phyloP scores from a whole-genome alignment of 2,329 filamentous ascomycete species.

The Fusarium luffae region DNA sequence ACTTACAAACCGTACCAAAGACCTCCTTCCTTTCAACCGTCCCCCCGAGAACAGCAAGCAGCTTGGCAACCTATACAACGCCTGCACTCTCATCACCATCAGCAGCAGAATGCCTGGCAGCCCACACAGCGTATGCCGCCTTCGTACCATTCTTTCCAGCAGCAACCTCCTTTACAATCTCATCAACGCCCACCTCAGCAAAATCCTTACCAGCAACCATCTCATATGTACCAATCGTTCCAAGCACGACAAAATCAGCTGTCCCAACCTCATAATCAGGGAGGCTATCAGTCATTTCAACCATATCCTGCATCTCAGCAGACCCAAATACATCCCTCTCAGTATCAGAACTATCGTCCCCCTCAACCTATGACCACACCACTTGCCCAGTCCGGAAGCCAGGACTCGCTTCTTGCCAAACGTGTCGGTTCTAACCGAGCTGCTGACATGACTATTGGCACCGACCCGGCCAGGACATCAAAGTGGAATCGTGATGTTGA shows the following conservation, averaged over 20 bases:
- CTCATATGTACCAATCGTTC: conserved; percentile 24
- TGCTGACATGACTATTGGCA: conserved; percentile 56
- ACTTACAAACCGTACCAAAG: conserved; percentile 33
- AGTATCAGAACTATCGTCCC: conserved; percentile 30
- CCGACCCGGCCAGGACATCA: conserved; percentile 13
- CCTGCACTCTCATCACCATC: conserved; percentile 36
- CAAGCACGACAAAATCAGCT: conserved; percentile 33
- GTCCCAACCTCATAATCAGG: conserved; percentile 25
- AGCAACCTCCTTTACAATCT: conserved; percentile 32
- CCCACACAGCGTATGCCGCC: conserved; percentile 28
- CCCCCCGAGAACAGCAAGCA: conserved; percentile 32
- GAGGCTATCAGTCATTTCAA: conserved; percentile 20
- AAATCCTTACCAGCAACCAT: conserved; percentile 32
- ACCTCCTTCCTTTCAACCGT: conserved; percentile 29
- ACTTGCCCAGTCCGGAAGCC: conserved; percentile 44
- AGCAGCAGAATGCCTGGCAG: conserved; percentile 35
- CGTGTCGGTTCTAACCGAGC: conserved; percentile 62
- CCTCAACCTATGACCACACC: conserved; percentile 19
- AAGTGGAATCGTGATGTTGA: conserved; percentile 35
- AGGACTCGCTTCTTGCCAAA: conserved; percentile 62
- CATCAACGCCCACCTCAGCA: conserved; percentile 26
- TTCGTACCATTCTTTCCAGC: conserved; percentile 40
- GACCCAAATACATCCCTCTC: conserved; percentile 30
- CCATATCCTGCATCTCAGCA: conserved; percentile 21
- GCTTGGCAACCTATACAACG: conserved; percentile 25